phyloP scores from a whole-genome alignment of 208 protist species.

The Leishmania major region DNA sequence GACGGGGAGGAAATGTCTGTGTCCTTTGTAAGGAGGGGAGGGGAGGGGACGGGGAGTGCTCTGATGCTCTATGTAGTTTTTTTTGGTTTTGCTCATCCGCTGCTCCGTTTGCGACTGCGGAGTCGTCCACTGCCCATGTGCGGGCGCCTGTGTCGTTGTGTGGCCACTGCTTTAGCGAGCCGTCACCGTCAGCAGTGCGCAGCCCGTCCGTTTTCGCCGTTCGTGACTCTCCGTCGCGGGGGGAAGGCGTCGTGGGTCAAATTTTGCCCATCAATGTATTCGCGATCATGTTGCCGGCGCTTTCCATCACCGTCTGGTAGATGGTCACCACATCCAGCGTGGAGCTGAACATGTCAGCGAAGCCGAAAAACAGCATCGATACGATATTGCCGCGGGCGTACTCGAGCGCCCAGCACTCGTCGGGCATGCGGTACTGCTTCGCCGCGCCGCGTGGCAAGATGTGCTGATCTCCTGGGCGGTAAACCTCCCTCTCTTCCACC shows the following conservation, averaged over 20 bases:
- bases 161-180: too few relatives aligned
- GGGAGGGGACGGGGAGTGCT: too few relatives aligned
- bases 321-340: slow-evolving; percentile 83
- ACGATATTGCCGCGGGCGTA: slow-evolving; percentile 91
- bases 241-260: slow-evolving; percentile 20
- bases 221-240: not conserved
- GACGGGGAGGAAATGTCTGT: not conserved
- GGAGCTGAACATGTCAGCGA: slow-evolving; percentile 79
- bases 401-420: slow-evolving; percentile 91
- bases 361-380: slow-evolving; percentile 94
- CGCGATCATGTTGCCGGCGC: slow-evolving; percentile 65
- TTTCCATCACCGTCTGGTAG: slow-evolving; percentile 68
- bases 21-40: too few relatives aligned
- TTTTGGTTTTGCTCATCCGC: not conserved
- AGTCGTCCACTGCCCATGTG: not conserved
- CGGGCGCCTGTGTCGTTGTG: too few relatives aligned
- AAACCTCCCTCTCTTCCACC: slow-evolving; percentile 49
- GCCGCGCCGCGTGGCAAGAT: slow-evolving; percentile 58
- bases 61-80: not conserved
- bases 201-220: not conserved
- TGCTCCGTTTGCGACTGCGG: too few relatives aligned
- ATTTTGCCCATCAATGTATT: slow-evolving; percentile 82
- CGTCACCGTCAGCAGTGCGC: not conserved
- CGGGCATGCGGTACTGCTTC: slow-evolving; percentile 93
- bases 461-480: slow-evolving; percentile 79